Conservation (phyloP, 2,329 filamentous ascomycete genomes). For the Penicillium sp. region DNA sequence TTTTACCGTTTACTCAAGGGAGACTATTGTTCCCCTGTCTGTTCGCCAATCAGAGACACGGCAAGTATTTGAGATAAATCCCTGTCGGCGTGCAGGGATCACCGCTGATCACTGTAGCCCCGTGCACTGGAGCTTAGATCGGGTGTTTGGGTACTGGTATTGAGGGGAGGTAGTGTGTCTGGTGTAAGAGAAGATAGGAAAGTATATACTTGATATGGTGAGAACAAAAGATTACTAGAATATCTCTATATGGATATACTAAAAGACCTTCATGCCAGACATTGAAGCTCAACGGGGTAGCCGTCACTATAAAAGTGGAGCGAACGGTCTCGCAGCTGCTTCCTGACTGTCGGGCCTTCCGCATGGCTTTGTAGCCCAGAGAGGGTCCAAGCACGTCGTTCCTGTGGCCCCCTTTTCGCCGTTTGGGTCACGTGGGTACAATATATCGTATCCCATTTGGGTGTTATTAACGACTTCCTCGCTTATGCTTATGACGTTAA, state of each 20-base stretch:
- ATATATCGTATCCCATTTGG: neutral
- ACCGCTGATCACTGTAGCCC: slow-evolving; percentile 18
- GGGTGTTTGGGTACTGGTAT: slow-evolving; percentile 7
- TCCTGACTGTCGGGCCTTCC: slow-evolving; percentile 31
- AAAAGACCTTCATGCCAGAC: neutral
- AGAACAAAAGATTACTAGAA: neutral
- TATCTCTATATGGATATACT: neutral
- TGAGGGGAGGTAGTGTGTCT: neutral
- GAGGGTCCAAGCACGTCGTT: slow-evolving; percentile 16
- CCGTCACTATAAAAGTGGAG: slow-evolving; percentile 19
- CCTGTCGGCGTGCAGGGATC: slow-evolving; percentile 23
- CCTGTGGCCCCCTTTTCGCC: slow-evolving; percentile 1
- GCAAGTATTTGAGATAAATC: slow-evolving; percentile 32
- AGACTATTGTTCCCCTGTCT: slow-evolving; percentile 13
- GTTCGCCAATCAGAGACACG: slow-evolving; percentile 23
- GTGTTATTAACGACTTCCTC: neutral
- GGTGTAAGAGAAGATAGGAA: neutral
- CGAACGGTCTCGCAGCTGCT: slow-evolving; percentile 32
- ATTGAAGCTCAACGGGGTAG: neutral
- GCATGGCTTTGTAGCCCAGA: slow-evolving; percentile 18
- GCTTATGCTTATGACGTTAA: neutral
- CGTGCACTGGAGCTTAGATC: slow-evolving; percentile 15
- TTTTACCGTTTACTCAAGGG: neutral
- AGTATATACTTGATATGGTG: neutral
- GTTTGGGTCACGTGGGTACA: slow-evolving; percentile 13